Base-by-base conservation (phyloP, 257 asterid species). In the Nicotiana obtusifolia region DNA sequence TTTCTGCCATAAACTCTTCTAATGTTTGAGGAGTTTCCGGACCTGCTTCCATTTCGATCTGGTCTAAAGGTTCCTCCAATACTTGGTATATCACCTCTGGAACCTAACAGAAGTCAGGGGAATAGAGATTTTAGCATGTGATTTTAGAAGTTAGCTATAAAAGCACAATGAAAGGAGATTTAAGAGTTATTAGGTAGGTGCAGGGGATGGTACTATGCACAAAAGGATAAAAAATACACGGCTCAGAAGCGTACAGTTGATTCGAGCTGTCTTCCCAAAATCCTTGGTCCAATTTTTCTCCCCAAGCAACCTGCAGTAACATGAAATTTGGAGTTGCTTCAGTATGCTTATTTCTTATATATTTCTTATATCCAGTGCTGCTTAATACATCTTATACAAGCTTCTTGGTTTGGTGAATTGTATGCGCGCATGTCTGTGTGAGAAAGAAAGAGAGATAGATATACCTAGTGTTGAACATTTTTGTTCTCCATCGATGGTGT, bases 61-160 rank as follows among this genome's bases (percentile, higher is more conserved):
- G 85, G 44, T 88, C 73, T 0, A 22, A 83, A 52, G 94, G 95
- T 73, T 91, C 97, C 82, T 92, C 92, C 80, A 97, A 89, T 76
- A 93, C 92, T 88, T 90, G 90, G 85, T 92, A 97, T 35, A 97
- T 97, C 84, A 94, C 94, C 83, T 92, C 90, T 54, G 98, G 98
- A 77, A 97, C 97, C 98, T 97, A 88, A 61, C 67, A 89, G 47
- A 81, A 24, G 9, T 7, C 2, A 17, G 41, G 24, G 17, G 62
- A 73, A 49, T 24, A 24, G 41, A 49, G 20, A 73, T 47, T 73
- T 47, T 47, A 73, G 62, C 79, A 13, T 3, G 79, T 24, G 41
- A 47, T 22, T 71, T 71, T 22, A 44, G 44, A 24, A 71, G 37
- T 16, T 54, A 54, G 60, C 60, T 20, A 22, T n/a, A 73, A 28